phyloP scores from a whole-genome alignment of 331 rosid species.

The Cydonia oblonga region DNA sequence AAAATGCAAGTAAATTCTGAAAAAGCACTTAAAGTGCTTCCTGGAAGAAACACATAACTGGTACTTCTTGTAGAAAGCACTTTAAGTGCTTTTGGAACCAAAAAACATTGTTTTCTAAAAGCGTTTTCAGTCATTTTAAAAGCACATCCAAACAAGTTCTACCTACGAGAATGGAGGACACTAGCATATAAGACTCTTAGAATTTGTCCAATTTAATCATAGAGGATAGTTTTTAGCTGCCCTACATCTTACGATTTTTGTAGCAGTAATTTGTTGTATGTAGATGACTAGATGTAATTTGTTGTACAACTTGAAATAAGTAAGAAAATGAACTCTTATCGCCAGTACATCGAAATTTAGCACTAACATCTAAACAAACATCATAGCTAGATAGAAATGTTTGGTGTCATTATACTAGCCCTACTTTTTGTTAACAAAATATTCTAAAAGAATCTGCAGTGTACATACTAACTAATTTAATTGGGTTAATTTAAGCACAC shows the following conservation, averaged over 20 bases:
- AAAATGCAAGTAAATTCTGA: too few relatives aligned
- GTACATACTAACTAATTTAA: neutral
- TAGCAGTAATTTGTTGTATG: neutral
- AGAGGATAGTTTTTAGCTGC: neutral
- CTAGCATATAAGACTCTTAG: neutral
- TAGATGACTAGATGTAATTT: neutral
- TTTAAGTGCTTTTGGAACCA: too few relatives aligned
- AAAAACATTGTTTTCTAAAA: accelerated
- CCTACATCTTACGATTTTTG: neutral
- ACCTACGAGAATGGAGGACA: neutral
- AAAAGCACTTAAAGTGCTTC: too few relatives aligned
- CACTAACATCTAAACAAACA: neutral
- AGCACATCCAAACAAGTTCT: too few relatives aligned
- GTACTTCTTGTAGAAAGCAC: too few relatives aligned
- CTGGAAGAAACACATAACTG: too few relatives aligned
- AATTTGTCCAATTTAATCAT: neutral
- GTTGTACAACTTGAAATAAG: neutral
- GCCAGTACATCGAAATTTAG: neutral
- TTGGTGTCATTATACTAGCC: neutral
- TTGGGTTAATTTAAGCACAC: neutral
- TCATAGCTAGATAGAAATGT: neutral
- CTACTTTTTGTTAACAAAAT: neutral
- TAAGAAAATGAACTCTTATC: neutral
- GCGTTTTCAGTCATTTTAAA: too few relatives aligned
- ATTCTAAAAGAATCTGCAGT: neutral